Base-by-base conservation (phyloP, 202 grass and related monocot genomes). In the Zoysia matrella region DNA sequence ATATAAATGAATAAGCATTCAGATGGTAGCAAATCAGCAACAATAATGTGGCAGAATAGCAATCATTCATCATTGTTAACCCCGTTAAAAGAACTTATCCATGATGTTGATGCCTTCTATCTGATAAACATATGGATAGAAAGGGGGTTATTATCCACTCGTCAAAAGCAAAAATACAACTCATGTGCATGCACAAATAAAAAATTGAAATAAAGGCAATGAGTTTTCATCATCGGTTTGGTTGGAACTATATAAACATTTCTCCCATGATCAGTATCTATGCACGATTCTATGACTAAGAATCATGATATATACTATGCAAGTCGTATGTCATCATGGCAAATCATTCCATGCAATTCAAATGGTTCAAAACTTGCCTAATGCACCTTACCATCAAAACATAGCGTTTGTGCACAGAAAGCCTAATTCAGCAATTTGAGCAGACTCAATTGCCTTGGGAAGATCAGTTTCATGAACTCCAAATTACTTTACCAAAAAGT, bases 341-440 rank as follows among this genome's bases (percentile, higher is more conserved):
- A 88, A 80, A 70, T 80, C 76, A 75, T 70, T 87, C 73, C 7
- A 45, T 65, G 64, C 22, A 65, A 75, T 30, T 76, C 76, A 13
- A 65, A 65, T 22, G 49, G 18, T 71, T 76, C 64, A 70, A 49
- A 77, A 62, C 60, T 65, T 41, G 11, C 15, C 56, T 45, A 62
- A 63, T 51, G 36, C 7, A 80, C 2, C 44, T 80, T 60, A 6
- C 14, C 6, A 70, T 51, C 49, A 52, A 22, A 73, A 22, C 13
- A 5, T 4, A 18, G n/a, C 51, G 30, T 9, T 4, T 9, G 11
- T 57, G 12, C 44, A 58, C 11, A 47, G 22, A 14, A 2, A 15
- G 43, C 4, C 4, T 3, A 47, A 50, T 40, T 52, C 14, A 52
- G 8, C 11, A 40, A 14, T n/a, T 12, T 66, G 7, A 40, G n/a